phyloP scores from a whole-genome alignment of 495 filamentous ascomycete species.

The Aspergillus carlsbadensis region DNA sequence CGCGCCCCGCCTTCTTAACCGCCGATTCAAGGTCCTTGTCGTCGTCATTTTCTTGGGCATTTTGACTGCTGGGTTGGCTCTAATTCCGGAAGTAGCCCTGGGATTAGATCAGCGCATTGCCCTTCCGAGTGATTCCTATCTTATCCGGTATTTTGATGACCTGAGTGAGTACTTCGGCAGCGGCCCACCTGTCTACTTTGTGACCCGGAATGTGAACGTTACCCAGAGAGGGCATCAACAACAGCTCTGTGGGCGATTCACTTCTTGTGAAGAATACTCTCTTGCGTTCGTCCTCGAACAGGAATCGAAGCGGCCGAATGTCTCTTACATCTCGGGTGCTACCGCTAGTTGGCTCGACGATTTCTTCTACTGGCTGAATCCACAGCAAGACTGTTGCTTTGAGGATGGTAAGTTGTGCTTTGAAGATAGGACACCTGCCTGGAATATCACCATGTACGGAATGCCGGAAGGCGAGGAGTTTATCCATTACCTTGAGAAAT shows the following conservation, averaged over 20 bases:
- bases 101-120: constrained; percentile 94
- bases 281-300: constrained; percentile 86
- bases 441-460: constrained; percentile 83
- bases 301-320: constrained; percentile 85
- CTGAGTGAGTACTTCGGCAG: constrained; percentile 87
- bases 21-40: constrained; percentile 71
- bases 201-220: constrained; percentile 75
- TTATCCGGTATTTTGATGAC: constrained; percentile 94
- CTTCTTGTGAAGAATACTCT: constrained; percentile 78
- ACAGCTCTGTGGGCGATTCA: constrained; percentile 87
- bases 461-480: constrained; percentile 95
- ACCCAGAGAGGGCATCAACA: constrained; percentile 74
- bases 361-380: constrained; percentile 93
- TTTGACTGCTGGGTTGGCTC: constrained; percentile 78
- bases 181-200: constrained; percentile 95
- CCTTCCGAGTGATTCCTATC: constrained; percentile 86
- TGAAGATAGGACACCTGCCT: constrained; percentile 66
- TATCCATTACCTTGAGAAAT: constrained; percentile 76
- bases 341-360: constrained; percentile 97
- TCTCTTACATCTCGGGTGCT: constrained; percentile 89
- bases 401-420: constrained; percentile 73
- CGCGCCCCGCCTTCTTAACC: constrained; percentile 76
- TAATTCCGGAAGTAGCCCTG: constrained; percentile 80
- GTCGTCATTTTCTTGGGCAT: constrained; percentile 80
- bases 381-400: constrained; percentile 78